Evolutionary conservation across 805 yeast genomes (phyloP), one percentile per base, ranked within the genome.

Genomic region (Pichia insulana): DNA sequence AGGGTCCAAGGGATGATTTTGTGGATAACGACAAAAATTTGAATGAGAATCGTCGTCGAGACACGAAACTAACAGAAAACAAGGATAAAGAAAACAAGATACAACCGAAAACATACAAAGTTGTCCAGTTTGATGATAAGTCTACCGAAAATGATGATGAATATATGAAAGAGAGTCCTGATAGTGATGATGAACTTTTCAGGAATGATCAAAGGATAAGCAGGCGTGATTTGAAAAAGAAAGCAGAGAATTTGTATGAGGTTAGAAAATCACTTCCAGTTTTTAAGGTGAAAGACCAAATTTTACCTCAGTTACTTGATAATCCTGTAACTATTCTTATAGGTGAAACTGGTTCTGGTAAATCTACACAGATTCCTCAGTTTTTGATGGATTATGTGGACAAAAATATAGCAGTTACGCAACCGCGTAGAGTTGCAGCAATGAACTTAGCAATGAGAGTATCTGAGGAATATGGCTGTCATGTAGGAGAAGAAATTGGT

Each of bases 311-410:
- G 47, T 56, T 90, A 2, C 44, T 63, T 3, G 46, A 63, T 10
- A 74, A 80, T 52, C 79, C 73, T 48, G 94, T 88, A 5, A 78
- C 89, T 0, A 77, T 90, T 1, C 69, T 90, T 16, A 83, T 92
- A 57, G 97, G 97, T 63, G 97, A 90, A 58, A 90, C 98, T 0
- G 98, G 98, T 63, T 86, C 96, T 7, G 97, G 97, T 68, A 90
- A 90, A 58, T 89, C 97, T 3, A 90, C 98, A 0, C 98, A 90
- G 65, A 80, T 90, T 37, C 97, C 98, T 0, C 97, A 90, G 58
- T 81, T 90, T 50, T 58, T 90, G n/a, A 74, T 84, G 63, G 72
- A 76, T 0, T 62, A 64, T 37, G 57, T 62, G 30, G 61, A 63
- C 16, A 77, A 76, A 46, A 44, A 45, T 12, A 79, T 90, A 17